These are phyloP conservation scores for Sclerotinia trifoliorum DNA, from an alignment of 2,329 filamentous ascomycete genomes.

Conservation along the genomic window DNA sequence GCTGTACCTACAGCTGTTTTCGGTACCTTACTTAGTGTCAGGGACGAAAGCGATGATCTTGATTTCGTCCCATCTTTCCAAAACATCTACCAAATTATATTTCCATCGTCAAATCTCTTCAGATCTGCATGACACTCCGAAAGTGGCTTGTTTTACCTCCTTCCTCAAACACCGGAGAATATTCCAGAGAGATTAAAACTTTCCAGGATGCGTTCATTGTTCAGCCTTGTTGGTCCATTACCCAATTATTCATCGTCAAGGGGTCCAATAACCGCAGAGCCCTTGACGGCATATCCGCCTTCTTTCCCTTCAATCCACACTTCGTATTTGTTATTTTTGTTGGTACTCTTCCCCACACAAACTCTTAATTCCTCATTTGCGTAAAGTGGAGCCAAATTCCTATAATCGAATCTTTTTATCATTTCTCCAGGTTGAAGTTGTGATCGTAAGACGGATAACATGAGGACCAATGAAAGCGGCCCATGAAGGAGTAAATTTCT, in stretches of 20 bases:
- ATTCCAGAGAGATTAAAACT: conserved; percentile 21
- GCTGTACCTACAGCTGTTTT: background rate
- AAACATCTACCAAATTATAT: conserved; percentile 20
- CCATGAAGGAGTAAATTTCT: conserved; percentile 79
- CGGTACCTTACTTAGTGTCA: conserved; percentile 18
- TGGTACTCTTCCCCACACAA: conserved; percentile 55
- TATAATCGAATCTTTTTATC: conserved; percentile 67
- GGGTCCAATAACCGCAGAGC: conserved; percentile 42
- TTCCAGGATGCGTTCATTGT: conserved; percentile 3
- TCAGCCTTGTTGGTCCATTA: conserved; percentile 21
- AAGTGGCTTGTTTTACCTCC: conserved; percentile 18
- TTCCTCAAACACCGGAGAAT: conserved; percentile 22
- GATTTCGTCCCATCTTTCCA: conserved; percentile 23
- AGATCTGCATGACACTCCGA: conserved; percentile 15
- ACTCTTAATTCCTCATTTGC: conserved; percentile 68
- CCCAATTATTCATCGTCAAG: conserved; percentile 9
- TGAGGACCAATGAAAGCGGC: conserved; percentile 73
- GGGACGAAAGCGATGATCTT: conserved; percentile 21
- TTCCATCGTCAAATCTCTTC: conserved; percentile 8
- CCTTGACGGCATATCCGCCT: conserved; percentile 64
- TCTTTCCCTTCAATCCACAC: conserved; percentile 64
- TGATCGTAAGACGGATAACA: conserved; percentile 64
- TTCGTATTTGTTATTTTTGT: conserved; percentile 50
- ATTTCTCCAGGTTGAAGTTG: conserved; percentile 44
- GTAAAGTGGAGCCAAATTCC: conserved; percentile 79